phyloP scores from a whole-genome alignment of 2,329 filamentous ascomycete genomes.

The Colletotrichum sublineola region DNA sequence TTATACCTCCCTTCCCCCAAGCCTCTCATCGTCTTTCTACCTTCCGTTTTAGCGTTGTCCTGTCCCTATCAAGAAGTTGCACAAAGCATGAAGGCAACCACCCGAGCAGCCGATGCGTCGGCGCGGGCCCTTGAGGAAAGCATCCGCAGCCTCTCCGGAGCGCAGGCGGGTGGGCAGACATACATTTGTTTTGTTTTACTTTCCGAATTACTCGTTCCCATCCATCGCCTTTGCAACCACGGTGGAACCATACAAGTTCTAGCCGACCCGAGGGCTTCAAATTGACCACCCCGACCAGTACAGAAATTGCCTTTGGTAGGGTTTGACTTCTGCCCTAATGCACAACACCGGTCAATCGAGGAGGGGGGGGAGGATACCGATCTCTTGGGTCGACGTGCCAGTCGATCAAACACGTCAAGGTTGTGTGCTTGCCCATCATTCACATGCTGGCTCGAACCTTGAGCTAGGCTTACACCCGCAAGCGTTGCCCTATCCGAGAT shows the following conservation, averaged over 20 bases:
- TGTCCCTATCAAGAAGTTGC: neutral
- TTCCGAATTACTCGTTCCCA: neutral
- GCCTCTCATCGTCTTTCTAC: neutral
- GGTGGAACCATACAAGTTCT: neutral
- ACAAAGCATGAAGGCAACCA: neutral
- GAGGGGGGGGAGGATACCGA: conserved; percentile 9
- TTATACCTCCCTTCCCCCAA: neutral
- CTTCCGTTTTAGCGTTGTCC: conserved; percentile 20
- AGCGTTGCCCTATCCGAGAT: no score
- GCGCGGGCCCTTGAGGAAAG: neutral
- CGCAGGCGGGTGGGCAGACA: neutral
- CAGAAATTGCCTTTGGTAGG: neutral
- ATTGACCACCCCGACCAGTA: neutral
- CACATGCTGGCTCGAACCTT: neutral
- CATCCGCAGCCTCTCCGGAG: neutral
- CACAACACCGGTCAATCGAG: neutral
- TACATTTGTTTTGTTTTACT: neutral
- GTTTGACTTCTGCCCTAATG: conserved; percentile 1
- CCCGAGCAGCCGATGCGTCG: conserved; percentile 4
- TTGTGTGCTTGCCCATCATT: neutral
- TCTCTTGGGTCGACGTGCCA: conserved; percentile 15
- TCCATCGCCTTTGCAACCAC: neutral
- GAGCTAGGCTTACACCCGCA: neutral
- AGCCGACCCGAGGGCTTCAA: neutral
- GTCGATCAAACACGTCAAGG: conserved; percentile 10